Base-by-base conservation (phyloP, 768 basidiomycete genomes). In the Nidularia sp. region DNA sequence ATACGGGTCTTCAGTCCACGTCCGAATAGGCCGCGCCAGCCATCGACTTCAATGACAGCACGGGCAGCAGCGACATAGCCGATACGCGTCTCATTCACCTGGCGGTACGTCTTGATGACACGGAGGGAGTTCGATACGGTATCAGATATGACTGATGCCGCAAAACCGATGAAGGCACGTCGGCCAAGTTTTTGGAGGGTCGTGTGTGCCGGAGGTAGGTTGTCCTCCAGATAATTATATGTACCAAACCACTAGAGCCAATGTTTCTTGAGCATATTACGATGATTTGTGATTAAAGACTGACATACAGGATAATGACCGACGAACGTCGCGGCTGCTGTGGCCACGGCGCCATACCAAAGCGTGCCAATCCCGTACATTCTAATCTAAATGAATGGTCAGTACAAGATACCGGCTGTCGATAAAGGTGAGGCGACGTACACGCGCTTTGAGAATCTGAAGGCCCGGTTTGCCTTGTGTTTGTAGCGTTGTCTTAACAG, bases 101-200 rank as follows among this genome's bases (percentile, higher is more conserved):
- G 96, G 12, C 95, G 75, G 69, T 97, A 98, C 0, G 96, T 98
- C 78, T 98, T 98, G 63, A 98, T 70, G 2, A 98, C 95, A 15
- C 93, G 82, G 1, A 98, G 73, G 4, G 88, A 92, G 71, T 98
- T 98, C 43, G 88, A 91, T 41, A 88, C 63, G 1, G 85, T 88
- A 63, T 98, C 96, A 8, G 91, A 94, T 2, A 85, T 75, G 49
- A 97, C 75, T 4, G 91, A 92, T 1, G 94, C 92, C 32, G 71
- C 76, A 67, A 98, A 98, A 1, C 94, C 96, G 56, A 98, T 97
- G 66, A 94, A 81, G 0, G 93, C 94, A 44, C 92, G 88, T 13
- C 96, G 85, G 1, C 71, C 54, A 34, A 97, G 81, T 55, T 80
- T 85, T 59, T 84, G 72, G 0, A 81, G 15, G 9, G 82, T 18